A percentile compares a stretch with the other conserved stretches of the same genome.
Conservation (phyloP, 108 stramenopile species). For the Cyclotella cryptica region DNA sequence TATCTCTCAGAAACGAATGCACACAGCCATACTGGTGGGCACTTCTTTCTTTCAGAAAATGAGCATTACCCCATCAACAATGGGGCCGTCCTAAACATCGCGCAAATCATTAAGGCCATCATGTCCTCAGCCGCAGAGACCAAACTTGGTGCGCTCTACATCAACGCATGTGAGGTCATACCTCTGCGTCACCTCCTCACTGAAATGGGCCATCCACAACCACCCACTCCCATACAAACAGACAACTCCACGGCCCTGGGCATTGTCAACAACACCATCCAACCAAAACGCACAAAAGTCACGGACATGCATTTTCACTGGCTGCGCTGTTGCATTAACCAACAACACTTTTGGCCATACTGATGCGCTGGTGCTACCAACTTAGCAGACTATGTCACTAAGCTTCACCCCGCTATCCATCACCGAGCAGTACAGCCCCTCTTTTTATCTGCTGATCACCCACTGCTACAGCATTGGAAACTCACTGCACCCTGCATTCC, state of each 20-base stretch:
- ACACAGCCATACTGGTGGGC: slow-evolving; percentile 40
- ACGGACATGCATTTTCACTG: background rate
- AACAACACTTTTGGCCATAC: background rate
- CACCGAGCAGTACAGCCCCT: too few species aligned
- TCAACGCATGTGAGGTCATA: slow-evolving; percentile 43
- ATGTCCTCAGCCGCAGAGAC: slow-evolving; percentile 50
- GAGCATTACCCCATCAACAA: slow-evolving; percentile 19
- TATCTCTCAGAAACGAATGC: background rate
- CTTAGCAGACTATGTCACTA: slow-evolving; percentile 5
- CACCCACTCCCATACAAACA: slow-evolving; percentile 31
- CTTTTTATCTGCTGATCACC: too few species aligned
- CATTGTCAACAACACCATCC: slow-evolving; percentile 45
- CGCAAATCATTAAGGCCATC: slow-evolving; percentile 31
- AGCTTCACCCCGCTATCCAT: background rate
- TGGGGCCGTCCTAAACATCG: slow-evolving; percentile 24
- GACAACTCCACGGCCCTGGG: slow-evolving; percentile 56
- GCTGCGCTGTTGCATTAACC: background rate
- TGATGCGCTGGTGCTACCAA: background rate
- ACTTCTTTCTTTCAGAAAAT: background rate
- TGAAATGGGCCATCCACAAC: slow-evolving; percentile 34
- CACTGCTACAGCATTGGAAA: too few species aligned
- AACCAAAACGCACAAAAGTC: slow-evolving; percentile 30
- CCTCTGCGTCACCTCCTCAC: slow-evolving; percentile 18
- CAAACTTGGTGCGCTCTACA: slow-evolving; percentile 46
- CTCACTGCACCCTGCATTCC: too few species aligned